These are phyloP conservation scores for Ceratonia siliqua DNA, from an alignment of 306 rosid genomes.

Conservation along the genomic window DNA sequence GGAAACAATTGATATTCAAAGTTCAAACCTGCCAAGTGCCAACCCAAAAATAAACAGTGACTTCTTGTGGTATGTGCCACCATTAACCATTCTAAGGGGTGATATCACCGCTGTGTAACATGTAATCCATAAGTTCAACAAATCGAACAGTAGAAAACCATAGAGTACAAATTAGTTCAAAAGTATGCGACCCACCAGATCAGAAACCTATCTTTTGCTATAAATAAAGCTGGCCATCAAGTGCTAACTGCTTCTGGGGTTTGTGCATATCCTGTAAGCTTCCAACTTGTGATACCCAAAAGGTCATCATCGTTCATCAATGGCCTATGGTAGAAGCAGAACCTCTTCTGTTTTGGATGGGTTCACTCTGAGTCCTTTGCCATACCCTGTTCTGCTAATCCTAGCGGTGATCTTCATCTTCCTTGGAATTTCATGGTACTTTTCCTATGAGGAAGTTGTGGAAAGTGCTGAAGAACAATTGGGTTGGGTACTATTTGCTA, in stretches of 20 bases:
- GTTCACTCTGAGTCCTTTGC: slow-evolving; percentile 62
- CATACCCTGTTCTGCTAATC: slow-evolving; percentile 72
- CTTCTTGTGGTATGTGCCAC: not conserved
- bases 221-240: slow-evolving; percentile 6
- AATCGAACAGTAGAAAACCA: not conserved
- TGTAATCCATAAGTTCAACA: not conserved
- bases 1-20: not conserved
- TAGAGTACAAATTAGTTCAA: not conserved
- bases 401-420: slow-evolving; percentile 59
- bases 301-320: not conserved
- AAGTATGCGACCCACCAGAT: not conserved
- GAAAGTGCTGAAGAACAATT: slow-evolving; percentile 58
- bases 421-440: slow-evolving; percentile 62
- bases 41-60: not conserved
- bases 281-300: not conserved
- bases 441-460: slow-evolving; percentile 56
- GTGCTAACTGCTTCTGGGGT: not conserved
- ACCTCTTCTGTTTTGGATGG: slow-evolving; percentile 52
- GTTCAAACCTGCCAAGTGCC: not conserved
- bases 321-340: slow-evolving; percentile 59
- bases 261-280: not conserved
- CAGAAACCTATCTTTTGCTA: not conserved
- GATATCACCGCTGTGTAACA: not conserved
- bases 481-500: slow-evolving; percentile 57
- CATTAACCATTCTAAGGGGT: not conserved